Percentiles rank a stretch among this genome's conserved stretches.
Evolutionary conservation across 345 rosid species (phyloP).

Genomic region (Ceriops zippeliana): DNA sequence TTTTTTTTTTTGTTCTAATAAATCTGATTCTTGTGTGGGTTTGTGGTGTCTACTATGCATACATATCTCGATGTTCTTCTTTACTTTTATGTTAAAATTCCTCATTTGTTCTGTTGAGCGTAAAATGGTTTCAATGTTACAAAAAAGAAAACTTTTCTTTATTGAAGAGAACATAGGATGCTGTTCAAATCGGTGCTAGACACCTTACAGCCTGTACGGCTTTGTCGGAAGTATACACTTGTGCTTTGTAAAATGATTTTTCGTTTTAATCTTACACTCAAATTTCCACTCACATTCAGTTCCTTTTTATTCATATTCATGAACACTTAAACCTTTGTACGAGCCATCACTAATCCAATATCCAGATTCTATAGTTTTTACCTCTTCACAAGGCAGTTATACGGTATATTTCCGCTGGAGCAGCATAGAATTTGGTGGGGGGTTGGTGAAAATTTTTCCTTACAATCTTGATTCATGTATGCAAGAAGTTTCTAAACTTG

Average conservation of each 20-base stretch:
- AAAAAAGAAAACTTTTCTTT: conserved; percentile 6
- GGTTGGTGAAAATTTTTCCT: no score
- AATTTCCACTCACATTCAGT: neutral
- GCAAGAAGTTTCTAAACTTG: no score
- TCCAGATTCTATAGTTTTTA: neutral
- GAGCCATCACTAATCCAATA: neutral
- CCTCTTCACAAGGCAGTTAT: no score
- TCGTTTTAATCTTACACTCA: neutral
- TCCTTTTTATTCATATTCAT: neutral
- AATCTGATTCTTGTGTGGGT: conserved; percentile 3
- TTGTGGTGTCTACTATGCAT: conserved; percentile 11
- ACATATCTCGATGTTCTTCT: conserved; percentile 12
- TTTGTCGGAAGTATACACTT: neutral
- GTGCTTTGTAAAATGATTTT: neutral
- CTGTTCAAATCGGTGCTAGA: conserved; percentile 33
- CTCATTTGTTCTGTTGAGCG: conserved; percentile 3
- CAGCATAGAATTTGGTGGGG: no score
- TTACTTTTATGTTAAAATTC: conserved; percentile 13
- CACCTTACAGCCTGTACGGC: neutral
- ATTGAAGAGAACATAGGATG: conserved; percentile 45
- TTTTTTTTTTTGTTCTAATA: neutral
- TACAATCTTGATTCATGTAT: no score
- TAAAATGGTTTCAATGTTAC: conserved; percentile 14
- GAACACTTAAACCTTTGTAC: neutral
- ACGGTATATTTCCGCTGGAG: no score